Evolutionary conservation across 2,329 filamentous ascomycete species (phyloP).

Genomic region (Colletotrichum neosansevieriae): DNA sequence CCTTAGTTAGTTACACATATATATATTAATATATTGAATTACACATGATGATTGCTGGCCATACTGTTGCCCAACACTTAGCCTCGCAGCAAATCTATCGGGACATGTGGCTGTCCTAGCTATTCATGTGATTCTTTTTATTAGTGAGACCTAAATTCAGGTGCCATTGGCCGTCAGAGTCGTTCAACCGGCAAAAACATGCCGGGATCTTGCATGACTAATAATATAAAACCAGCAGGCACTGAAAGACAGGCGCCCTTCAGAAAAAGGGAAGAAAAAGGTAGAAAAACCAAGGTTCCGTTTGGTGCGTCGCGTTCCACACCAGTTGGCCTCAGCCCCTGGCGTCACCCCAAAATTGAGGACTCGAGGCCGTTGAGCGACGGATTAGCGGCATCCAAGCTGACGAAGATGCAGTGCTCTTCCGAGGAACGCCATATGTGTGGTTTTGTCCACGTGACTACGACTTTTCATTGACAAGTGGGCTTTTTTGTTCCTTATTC

Average conservation of each 20-base stretch:
- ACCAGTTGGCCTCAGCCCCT: constrained; percentile 10
- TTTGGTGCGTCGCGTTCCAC: not conserved
- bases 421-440: not conserved
- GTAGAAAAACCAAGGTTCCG: not conserved
- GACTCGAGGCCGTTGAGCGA: not conserved
- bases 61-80: no score
- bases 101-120: no score
- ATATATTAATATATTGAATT: no score
- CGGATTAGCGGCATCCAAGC: constrained; percentile 2
- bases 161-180: no score
- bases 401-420: constrained; percentile 5
- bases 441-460: constrained; percentile 15
- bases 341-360: constrained; percentile 12
- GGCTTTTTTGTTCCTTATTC: no score
- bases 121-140: no score
- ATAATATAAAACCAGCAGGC: not conserved
- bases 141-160: no score
- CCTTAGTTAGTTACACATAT: no score
- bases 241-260: not conserved
- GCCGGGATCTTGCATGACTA: constrained; percentile 2
- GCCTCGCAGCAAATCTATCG: no score
- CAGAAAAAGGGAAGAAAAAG: no score
- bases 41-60: no score
- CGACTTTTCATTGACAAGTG: not conserved
- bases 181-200: not conserved